A percentile compares a stretch with the other conserved stretches of the same genome.
phyloP scores from a whole-genome alignment of 1,139 yeast genomes.

The Blastobotrys illinoisensis region DNA sequence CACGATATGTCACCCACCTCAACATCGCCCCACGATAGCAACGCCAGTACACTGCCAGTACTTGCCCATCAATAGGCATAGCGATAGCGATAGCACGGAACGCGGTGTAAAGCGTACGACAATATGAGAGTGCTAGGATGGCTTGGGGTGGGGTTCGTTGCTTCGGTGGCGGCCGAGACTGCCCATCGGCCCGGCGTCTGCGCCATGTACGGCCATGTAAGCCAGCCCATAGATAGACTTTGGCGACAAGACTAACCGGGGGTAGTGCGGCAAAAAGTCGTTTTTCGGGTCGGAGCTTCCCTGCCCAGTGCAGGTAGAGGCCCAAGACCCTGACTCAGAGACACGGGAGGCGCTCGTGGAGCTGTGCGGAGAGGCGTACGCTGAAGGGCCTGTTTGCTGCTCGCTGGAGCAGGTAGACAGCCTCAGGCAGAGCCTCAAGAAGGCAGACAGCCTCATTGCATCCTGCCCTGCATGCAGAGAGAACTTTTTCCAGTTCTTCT shows the following conservation, averaged over 20 bases:
- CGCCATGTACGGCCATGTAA: slow-evolving; percentile 45
- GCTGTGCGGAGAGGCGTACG: slow-evolving; percentile 71
- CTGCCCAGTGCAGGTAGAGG: slow-evolving; percentile 54
- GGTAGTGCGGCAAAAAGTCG: slow-evolving; percentile 69
- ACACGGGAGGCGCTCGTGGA: slow-evolving; percentile 45
- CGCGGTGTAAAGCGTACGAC: neutral
- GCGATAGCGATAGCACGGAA: neutral
- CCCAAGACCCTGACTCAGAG: slow-evolving; percentile 43
- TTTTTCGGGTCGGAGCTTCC: slow-evolving; percentile 78
- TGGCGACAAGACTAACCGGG: neutral
- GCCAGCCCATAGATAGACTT: slow-evolving; percentile 13
- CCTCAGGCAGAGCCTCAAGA: slow-evolving; percentile 52
- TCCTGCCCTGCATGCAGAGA: slow-evolving; percentile 93
- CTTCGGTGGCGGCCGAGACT: neutral
- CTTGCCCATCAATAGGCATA: too few species aligned
- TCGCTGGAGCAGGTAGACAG: slow-evolving; percentile 42
- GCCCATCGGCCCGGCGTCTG: slow-evolving; percentile 39
- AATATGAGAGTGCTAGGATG: neutral
- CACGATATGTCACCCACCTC: neutral
- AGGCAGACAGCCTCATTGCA: slow-evolving; percentile 73
- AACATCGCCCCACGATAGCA: neutral
- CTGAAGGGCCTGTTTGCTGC: slow-evolving; percentile 48
- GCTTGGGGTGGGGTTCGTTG: neutral
- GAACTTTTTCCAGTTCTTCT: slow-evolving; percentile 80
- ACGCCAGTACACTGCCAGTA: too few species aligned